Conservation (phyloP, 371 early-diverging fungal genomes). For the Mucor circinelloides region DNA sequence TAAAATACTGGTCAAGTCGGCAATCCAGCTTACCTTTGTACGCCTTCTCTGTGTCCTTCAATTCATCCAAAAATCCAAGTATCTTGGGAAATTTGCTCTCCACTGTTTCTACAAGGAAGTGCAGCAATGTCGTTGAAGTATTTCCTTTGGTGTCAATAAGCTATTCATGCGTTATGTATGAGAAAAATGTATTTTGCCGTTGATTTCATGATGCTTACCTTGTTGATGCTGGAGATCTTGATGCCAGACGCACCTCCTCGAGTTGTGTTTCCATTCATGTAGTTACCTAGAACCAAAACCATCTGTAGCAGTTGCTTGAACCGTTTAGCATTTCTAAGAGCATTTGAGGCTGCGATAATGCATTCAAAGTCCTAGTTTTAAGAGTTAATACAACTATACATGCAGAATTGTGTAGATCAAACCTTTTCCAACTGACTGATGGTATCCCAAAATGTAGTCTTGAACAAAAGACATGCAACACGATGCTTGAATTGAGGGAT, state of each 20-base stretch:
- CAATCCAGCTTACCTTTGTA: slow-evolving; percentile 60
- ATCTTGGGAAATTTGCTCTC: slow-evolving; percentile 68
- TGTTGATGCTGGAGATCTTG: slow-evolving; percentile 83
- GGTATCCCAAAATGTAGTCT: slow-evolving; percentile 71
- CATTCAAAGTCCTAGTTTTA: slow-evolving; percentile 35
- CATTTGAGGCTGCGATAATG: slow-evolving; percentile 52
- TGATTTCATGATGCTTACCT: slow-evolving; percentile 42
- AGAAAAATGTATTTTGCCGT: not conserved
- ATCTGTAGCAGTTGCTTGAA: slow-evolving; percentile 64
- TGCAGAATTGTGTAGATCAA: not conserved
- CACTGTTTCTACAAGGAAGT: slow-evolving; percentile 73
- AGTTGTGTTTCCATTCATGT: slow-evolving; percentile 85
- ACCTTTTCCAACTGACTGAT: slow-evolving; percentile 66
- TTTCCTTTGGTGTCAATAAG: slow-evolving; percentile 84
- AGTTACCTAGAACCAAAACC: slow-evolving; percentile 87
- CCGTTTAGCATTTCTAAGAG: slow-evolving; percentile 45
- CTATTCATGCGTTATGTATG: slow-evolving; percentile 22
- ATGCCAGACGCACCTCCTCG: slow-evolving; percentile 92
- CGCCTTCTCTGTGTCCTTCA: slow-evolving; percentile 70
- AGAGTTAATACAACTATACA: not conserved
- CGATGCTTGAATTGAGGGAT: slow-evolving; percentile 77
- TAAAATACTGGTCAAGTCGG: not conserved
- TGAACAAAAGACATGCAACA: slow-evolving; percentile 70
- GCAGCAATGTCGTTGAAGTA: slow-evolving; percentile 66
- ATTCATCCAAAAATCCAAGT: slow-evolving; percentile 65